phyloP scores from a whole-genome alignment of 1,139 yeast genomes.

The Taiozyma sp. region DNA sequence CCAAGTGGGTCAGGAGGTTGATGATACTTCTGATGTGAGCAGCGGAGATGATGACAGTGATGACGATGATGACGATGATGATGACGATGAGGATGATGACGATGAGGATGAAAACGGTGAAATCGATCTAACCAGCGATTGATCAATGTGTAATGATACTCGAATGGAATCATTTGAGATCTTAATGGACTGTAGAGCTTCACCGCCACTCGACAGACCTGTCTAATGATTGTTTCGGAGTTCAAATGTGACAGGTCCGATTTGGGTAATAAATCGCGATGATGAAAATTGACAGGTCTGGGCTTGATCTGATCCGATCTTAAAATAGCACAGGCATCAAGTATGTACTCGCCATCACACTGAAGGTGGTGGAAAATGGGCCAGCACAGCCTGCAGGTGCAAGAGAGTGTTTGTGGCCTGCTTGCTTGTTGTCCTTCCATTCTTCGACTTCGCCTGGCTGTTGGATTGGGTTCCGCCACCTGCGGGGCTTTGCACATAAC shows the following conservation, averaged over 20 bases:
- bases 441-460: background rate
- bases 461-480: too few species aligned
- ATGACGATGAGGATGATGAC: constrained; percentile 24
- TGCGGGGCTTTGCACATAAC: background rate
- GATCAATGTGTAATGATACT: background rate
- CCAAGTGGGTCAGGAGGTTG: constrained; percentile 21
- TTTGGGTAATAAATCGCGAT: background rate
- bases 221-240: too few species aligned
- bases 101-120: constrained; percentile 24
- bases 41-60: constrained; percentile 21
- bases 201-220: too few species aligned
- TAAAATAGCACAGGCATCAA: background rate
- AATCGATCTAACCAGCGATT: constrained; percentile 25
- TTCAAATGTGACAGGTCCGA: too few species aligned
- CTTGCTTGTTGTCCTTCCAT: too few species aligned
- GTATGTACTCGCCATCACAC: too few species aligned
- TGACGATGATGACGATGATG: constrained; percentile 24
- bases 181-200: background rate
- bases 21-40: constrained; percentile 23
- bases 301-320: background rate
- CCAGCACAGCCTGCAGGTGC: background rate
- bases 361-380: background rate
- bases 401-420: too few species aligned
- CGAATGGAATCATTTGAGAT: background rate
- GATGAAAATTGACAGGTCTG: background rate